These are phyloP conservation scores for Schwanniomyces yamadae DNA, from an alignment of 805 yeast genomes.

Conservation along the genomic window DNA sequence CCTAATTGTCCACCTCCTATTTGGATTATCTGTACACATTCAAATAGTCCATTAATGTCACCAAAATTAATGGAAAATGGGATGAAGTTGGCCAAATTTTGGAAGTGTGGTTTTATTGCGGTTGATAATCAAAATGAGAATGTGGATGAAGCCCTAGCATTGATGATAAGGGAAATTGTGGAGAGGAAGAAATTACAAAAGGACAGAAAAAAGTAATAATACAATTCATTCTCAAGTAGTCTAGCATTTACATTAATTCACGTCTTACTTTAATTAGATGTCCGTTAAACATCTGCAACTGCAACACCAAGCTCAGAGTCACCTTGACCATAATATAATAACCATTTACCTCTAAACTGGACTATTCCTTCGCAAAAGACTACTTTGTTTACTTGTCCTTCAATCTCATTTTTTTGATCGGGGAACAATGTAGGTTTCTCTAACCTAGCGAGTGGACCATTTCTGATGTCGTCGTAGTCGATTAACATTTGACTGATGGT, in stretches of 20 bases:
- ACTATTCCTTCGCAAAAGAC: conserved; percentile 45
- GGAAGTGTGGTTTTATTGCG: conserved; percentile 67
- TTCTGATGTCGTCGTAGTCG: conserved; percentile 34
- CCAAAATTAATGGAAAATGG: conserved; percentile 63
- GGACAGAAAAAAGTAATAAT: neutral
- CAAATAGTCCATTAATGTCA: conserved; percentile 54
- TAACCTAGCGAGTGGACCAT: conserved; percentile 38
- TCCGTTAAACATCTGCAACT: conserved; percentile 18
- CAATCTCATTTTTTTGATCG: conserved; percentile 30
- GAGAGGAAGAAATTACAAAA: conserved; percentile 35
- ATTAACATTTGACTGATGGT: conserved; percentile 40
- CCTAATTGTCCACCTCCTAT: conserved; percentile 58
- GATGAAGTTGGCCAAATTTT: conserved; percentile 49
- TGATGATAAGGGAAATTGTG: conserved; percentile 58
- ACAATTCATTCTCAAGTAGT: neutral
- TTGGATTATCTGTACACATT: conserved; percentile 64
- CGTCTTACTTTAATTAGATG: neutral
- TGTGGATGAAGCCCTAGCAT: conserved; percentile 56
- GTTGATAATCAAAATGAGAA: conserved; percentile 53
- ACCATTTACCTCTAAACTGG: conserved; percentile 42
- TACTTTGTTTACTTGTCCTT: conserved; percentile 42
- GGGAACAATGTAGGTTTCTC: conserved; percentile 38
- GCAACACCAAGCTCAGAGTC: conserved; percentile 45
- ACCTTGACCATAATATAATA: conserved; percentile 43
- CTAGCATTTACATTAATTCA: too few relatives aligned